Evolutionary conservation across 306 rosid species (phyloP).

Genomic region (Castanospermum australe): DNA sequence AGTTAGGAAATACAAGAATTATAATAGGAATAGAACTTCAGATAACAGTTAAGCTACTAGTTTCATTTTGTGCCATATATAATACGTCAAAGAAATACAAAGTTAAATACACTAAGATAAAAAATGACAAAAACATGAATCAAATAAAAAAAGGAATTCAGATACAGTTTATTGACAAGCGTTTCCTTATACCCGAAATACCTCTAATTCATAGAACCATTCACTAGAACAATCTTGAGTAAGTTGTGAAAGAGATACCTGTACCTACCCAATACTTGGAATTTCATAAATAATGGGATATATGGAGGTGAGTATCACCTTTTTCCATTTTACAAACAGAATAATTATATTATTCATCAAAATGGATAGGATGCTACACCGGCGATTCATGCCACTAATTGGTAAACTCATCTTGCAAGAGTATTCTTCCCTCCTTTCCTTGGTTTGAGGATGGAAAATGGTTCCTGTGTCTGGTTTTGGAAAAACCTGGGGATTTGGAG

Average conservation of each 20-base stretch:
- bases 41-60: neutral
- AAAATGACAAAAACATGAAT: neutral
- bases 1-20: constrained; percentile 1
- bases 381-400: too few relatives aligned
- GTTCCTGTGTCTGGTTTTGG: neutral
- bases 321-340: neutral
- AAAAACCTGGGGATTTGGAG: neutral
- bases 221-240: neutral
- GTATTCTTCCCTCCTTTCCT: neutral
- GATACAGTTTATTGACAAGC: neutral
- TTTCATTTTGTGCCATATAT: neutral
- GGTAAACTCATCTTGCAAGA: too few relatives aligned
- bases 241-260: neutral
- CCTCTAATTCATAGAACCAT: neutral
- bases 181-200: neutral
- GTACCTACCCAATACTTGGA: neutral
- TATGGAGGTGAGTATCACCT: neutral
- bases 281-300: neutral
- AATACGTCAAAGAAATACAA: neutral
- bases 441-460: neutral
- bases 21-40: neutral
- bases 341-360: neutral
- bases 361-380: neutral
- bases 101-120: neutral
- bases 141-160: neutral